A percentile compares a stretch with the other conserved stretches of the same genome.
Evolutionary conservation across 176 grass and related monocot genomes (phyloP).

Genomic region (Bolboschoenus planiculmis): DNA sequence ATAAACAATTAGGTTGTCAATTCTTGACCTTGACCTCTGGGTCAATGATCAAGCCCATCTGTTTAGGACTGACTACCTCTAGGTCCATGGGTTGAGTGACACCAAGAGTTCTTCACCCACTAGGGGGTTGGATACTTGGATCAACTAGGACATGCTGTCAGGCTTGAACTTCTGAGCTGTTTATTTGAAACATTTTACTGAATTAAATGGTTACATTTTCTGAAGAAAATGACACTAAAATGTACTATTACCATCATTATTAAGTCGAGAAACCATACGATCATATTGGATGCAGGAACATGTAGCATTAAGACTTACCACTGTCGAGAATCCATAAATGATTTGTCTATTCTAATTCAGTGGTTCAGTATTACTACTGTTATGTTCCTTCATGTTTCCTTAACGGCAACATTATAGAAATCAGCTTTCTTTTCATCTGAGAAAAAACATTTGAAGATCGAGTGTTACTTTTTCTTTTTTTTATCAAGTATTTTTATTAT

Average conservation of each 20-base stretch:
- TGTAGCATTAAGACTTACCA: neutral
- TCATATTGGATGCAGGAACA: neutral
- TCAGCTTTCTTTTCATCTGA: neutral
- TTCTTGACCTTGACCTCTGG: neutral
- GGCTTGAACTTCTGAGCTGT: neutral
- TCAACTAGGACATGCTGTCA: neutral
- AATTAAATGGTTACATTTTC: neutral
- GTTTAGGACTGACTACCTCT: neutral
- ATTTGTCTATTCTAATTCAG: neutral
- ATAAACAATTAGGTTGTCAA: slow-evolving; percentile 21
- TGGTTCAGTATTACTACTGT: neutral
- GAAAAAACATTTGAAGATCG: neutral
- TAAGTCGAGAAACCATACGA: neutral
- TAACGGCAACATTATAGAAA: neutral
- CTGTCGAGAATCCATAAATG: neutral
- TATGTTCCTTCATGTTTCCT: neutral
- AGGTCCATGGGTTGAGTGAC: neutral
- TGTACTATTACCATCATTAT: neutral
- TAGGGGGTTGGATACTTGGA: neutral
- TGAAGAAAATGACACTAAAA: neutral
- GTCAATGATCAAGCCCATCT: neutral
- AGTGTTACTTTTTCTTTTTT: neutral
- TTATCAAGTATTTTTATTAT: neutral
- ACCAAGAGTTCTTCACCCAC: neutral
- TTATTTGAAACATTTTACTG: neutral